Conservation (phyloP, 495 filamentous ascomycete species). For the Lophium mytilinum region DNA sequence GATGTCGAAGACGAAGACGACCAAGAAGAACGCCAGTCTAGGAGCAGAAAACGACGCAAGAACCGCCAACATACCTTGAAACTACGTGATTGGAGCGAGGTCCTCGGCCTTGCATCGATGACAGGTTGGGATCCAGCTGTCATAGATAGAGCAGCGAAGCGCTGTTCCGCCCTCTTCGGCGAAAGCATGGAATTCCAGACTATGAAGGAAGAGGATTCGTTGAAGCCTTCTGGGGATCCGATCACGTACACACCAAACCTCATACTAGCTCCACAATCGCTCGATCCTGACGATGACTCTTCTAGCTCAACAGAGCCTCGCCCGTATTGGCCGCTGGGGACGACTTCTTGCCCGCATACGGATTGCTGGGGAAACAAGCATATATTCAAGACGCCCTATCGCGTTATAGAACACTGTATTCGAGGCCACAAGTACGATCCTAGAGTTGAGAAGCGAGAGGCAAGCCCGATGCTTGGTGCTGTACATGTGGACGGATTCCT, state of each 20-base stretch:
- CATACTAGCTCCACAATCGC: background rate
- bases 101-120: slow-evolving; percentile 65
- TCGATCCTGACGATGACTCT: background rate
- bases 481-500: slow-evolving; percentile 35
- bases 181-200: slow-evolving; percentile 55
- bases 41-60: background rate
- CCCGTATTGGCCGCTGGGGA: slow-evolving; percentile 9
- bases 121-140: slow-evolving; percentile 54
- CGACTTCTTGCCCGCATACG: slow-evolving; percentile 14
- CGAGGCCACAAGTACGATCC: slow-evolving; percentile 20
- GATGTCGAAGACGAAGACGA: background rate
- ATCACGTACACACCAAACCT: slow-evolving; percentile 9
- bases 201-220: slow-evolving; percentile 12
- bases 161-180: slow-evolving; percentile 64
- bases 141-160: slow-evolving; percentile 54
- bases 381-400: slow-evolving; percentile 12
- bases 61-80: background rate
- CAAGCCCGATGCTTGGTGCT: slow-evolving; percentile 13
- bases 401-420: slow-evolving; percentile 14
- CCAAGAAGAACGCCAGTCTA: background rate
- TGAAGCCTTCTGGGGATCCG: background rate
- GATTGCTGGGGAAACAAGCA: slow-evolving; percentile 15
- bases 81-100: slow-evolving; percentile 71
- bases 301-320: background rate
- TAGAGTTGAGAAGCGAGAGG: slow-evolving; percentile 13